A percentile compares a stretch with the other conserved stretches of the same genome.
Conservation (phyloP, 495 filamentous ascomycete genomes). For the Neurospora africana region DNA sequence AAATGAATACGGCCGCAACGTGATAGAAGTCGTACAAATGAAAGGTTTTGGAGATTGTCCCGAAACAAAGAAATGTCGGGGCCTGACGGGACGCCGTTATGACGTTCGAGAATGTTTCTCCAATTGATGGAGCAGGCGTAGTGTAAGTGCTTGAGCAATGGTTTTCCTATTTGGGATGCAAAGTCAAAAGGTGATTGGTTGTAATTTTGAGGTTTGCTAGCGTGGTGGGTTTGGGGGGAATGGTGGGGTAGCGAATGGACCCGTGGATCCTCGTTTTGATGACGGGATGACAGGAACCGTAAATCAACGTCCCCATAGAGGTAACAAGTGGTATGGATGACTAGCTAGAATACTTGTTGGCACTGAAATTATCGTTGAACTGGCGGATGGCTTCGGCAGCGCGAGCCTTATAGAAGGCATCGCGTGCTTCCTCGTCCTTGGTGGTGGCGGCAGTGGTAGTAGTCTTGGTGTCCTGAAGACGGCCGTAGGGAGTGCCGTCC, state of each 20-base stretch:
- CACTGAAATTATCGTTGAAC: neutral
- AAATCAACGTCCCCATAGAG: neutral
- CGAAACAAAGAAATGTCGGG: neutral
- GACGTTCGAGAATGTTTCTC: neutral
- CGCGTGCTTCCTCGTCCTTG: neutral
- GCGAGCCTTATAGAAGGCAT: neutral
- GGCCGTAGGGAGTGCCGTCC: neutral
- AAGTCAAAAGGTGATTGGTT: neutral
- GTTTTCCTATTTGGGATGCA: neutral
- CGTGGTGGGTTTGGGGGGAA: neutral
- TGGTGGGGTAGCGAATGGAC: neutral
- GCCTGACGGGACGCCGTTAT: neutral
- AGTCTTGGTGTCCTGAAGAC: neutral
- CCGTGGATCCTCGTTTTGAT: neutral
- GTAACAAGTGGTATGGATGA: accelerated
- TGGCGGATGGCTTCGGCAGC: neutral
- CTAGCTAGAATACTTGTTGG: neutral
- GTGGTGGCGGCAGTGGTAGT: neutral
- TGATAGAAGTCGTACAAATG: neutral
- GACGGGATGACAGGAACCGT: neutral
- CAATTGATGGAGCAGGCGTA: neutral
- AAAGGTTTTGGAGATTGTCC: neutral
- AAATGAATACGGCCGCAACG: neutral
- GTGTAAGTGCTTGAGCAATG: neutral
- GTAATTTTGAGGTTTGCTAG: neutral